Percentiles rank a stretch among this genome's conserved stretches.
Evolutionary conservation across 2,329 filamentous ascomycete genomes (phyloP).

Genomic region (Xylariaceae sp.): DNA sequence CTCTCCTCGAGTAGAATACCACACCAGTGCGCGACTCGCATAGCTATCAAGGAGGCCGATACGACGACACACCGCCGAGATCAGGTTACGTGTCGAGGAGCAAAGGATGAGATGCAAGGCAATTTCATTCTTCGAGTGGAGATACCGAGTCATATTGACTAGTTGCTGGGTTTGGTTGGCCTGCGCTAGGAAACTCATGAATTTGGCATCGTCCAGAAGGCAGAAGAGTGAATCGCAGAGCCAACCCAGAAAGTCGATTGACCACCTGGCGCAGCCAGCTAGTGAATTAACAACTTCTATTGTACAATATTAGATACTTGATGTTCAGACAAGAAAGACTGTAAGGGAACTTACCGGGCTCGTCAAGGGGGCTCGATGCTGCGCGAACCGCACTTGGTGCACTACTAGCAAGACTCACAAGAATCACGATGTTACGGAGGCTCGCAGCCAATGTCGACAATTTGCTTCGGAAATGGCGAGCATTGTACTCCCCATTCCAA

Average conservation of each 20-base stretch:
- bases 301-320: conserved; percentile 15
- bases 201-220: conserved; percentile 48
- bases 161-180: conserved; percentile 36
- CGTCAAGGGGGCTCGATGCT: conserved; percentile 56
- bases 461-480: conserved; percentile 63
- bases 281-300: conserved; percentile 67
- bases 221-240: conserved; percentile 54
- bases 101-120: conserved; percentile 62
- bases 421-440: conserved; percentile 63
- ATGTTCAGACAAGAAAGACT: not conserved
- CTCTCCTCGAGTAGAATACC: conserved; percentile 41
- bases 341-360: conserved; percentile 46
- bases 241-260: conserved; percentile 63
- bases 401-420: conserved; percentile 60
- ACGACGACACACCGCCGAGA: conserved; percentile 63
- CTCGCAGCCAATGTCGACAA: conserved; percentile 71
- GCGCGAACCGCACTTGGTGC: conserved; percentile 49
- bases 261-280: conserved; percentile 73
- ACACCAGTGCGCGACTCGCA: conserved; percentile 45
- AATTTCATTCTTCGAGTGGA: conserved; percentile 52
- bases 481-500: conserved; percentile 58
- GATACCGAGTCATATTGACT: conserved; percentile 45
- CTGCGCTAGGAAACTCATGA: conserved; percentile 44
- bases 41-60: conserved; percentile 52
- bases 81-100: conserved; percentile 67